Conservation (phyloP, 108 stramenopile genomes). For the Discostella stelligeroides region DNA sequence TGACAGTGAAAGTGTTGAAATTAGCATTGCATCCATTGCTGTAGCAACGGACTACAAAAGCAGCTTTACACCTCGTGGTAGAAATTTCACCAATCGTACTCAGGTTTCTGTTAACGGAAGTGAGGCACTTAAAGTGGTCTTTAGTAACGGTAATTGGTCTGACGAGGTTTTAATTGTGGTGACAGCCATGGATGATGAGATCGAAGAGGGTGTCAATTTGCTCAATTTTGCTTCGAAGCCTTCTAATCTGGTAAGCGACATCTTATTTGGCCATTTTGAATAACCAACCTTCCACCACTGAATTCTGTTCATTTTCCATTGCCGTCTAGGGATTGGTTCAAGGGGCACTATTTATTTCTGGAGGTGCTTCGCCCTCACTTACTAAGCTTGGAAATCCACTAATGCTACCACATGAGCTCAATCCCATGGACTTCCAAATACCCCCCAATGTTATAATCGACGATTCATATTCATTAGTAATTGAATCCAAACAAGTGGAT, state of each 20-base stretch:
- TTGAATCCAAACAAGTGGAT: slow-evolving; percentile 46
- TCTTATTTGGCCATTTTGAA: no score
- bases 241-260: slow-evolving; percentile 23
- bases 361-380: slow-evolving; percentile 26
- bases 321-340: slow-evolving; percentile 30
- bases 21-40: slow-evolving; percentile 18
- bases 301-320: no score
- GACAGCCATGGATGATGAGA: slow-evolving; percentile 35
- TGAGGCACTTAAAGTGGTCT: slow-evolving; percentile 11
- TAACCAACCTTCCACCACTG: no score
- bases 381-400: slow-evolving; percentile 20
- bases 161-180: slow-evolving; percentile 17
- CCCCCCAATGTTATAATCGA: slow-evolving; percentile 32
- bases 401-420: slow-evolving; percentile 37
- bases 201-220: slow-evolving; percentile 46
- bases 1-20: slow-evolving; percentile 19
- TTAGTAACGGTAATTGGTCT: slow-evolving; percentile 28
- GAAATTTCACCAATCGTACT: slow-evolving; percentile 10
- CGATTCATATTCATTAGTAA: slow-evolving; percentile 13
- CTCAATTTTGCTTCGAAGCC: slow-evolving; percentile 50
- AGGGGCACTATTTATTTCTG: slow-evolving; percentile 36
- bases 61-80: neutral
- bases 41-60: slow-evolving; percentile 18
- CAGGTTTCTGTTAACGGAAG: slow-evolving; percentile 18
- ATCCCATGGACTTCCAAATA: slow-evolving; percentile 18